Evolutionary conservation across 306 rosid species (phyloP).

Genomic region (Malus asiatica): DNA sequence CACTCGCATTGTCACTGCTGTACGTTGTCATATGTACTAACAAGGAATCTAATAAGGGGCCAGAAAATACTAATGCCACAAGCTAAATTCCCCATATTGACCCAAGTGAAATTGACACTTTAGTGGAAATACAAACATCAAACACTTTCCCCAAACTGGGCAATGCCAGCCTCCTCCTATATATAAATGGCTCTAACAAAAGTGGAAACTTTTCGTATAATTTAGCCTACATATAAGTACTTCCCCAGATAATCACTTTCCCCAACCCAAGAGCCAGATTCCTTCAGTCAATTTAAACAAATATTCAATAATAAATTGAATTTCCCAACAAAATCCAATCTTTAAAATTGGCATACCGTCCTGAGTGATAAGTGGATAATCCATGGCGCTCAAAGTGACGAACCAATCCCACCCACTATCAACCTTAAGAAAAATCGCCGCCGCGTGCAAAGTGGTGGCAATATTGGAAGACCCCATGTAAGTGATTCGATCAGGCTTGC

Average conservation of each 20-base stretch:
- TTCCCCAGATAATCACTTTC: background rate
- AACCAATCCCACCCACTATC: constrained; percentile 93
- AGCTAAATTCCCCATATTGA: too few species aligned
- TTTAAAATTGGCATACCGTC: constrained; percentile 65
- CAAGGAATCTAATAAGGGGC: background rate
- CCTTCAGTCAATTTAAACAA: background rate
- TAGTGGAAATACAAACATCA: background rate
- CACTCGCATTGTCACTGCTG: background rate
- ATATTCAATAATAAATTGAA: background rate
- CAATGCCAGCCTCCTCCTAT: background rate
- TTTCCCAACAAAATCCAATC: background rate
- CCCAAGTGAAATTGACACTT: background rate
- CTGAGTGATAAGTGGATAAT: constrained; percentile 88
- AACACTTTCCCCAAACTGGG: background rate
- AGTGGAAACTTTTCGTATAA: background rate
- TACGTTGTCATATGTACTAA: background rate
- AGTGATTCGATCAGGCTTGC: constrained; percentile 72
- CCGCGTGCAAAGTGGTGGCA: constrained; percentile 69
- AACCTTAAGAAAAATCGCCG: constrained; percentile 68
- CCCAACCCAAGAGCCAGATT: background rate
- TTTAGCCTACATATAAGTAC: background rate
- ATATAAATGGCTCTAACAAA: background rate
- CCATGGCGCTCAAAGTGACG: constrained; percentile 69
- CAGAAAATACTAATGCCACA: too few species aligned
- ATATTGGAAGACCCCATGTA: constrained; percentile 72